Conservation (phyloP, 192 early-diverging fungal species). For the Rhizophagus sp. region DNA sequence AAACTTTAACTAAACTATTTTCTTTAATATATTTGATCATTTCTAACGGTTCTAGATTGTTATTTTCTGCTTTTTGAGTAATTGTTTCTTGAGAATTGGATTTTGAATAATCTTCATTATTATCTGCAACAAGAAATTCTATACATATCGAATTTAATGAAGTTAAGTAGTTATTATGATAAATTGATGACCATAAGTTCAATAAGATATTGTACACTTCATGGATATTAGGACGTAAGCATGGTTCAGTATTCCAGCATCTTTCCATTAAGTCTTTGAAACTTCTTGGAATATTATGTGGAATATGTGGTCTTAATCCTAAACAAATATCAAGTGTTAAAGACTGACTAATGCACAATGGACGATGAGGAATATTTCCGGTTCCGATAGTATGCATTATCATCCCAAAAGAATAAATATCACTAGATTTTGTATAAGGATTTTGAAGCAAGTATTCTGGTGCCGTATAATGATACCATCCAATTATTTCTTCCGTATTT, state of each 20-base stretch:
- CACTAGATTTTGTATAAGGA: background rate
- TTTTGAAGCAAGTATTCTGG: background rate
- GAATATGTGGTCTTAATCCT: background rate
- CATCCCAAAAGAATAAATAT: slow-evolving; percentile 6
- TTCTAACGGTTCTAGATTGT: too few species aligned
- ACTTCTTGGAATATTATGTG: background rate
- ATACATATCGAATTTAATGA: background rate
- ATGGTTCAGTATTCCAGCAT: background rate
- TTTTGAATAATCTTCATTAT: background rate
- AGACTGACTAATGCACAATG: background rate
- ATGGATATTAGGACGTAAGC: background rate
- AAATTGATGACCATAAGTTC: background rate
- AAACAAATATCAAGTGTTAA: background rate
- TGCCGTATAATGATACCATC: background rate
- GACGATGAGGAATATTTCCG: background rate
- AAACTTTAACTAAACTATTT: too few species aligned
- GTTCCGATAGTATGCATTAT: background rate
- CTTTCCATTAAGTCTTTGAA: background rate
- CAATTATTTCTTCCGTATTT: background rate
- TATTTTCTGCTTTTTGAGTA: too few species aligned
- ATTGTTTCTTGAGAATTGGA: too few species aligned
- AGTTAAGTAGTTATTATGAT: background rate
- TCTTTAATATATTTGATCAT: too few species aligned
- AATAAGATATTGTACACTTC: background rate
- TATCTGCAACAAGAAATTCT: background rate